Evolutionary conservation across 2,329 filamentous ascomycete genomes (phyloP).

Genomic region (Colletotrichum somersetense): DNA sequence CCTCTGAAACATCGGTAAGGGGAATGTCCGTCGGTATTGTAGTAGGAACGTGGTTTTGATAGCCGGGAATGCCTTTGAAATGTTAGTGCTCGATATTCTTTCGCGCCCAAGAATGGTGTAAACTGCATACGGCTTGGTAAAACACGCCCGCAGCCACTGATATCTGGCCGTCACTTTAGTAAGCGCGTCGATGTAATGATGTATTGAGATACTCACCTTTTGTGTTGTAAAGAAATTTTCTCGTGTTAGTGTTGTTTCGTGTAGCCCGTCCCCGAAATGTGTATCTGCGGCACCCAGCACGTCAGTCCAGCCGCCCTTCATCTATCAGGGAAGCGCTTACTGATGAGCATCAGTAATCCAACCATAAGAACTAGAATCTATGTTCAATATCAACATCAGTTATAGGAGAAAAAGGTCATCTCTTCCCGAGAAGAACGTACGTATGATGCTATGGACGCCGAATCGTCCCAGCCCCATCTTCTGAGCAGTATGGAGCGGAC

Average conservation of each 20-base stretch:
- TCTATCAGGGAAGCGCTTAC: not conserved
- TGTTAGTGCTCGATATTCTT: not conserved
- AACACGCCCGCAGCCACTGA: constrained; percentile 3
- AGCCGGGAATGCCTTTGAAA: constrained; percentile 10
- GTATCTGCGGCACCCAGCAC: constrained; percentile 3
- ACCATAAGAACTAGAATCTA: constrained; percentile 14
- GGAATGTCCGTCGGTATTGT: constrained; percentile 55
- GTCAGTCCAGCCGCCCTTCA: not conserved
- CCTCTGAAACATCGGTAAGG: constrained; percentile 43
- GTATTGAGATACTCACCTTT: not conserved
- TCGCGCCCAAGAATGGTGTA: not conserved
- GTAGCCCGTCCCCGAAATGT: constrained; percentile 26
- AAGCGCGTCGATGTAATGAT: too few relatives aligned
- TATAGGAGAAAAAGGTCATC: rapidly evolving
- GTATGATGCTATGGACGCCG: constrained; percentile 15
- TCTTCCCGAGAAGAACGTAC: not conserved
- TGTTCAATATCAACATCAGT: not conserved
- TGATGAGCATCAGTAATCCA: constrained; percentile 32
- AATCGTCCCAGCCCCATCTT: constrained; percentile 33
- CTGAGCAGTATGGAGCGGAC: constrained; percentile 21
- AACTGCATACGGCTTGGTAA: constrained; percentile 24
- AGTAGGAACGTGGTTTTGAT: constrained; percentile 54
- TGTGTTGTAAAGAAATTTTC: constrained; percentile 23
- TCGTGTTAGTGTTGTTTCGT: constrained; percentile 4
- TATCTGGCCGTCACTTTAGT: not conserved